Evolutionary conservation across 306 rosid genomes (phyloP), one percentile per base, ranked within the genome.

Genomic region (Mimosa bimucronata): DNA sequence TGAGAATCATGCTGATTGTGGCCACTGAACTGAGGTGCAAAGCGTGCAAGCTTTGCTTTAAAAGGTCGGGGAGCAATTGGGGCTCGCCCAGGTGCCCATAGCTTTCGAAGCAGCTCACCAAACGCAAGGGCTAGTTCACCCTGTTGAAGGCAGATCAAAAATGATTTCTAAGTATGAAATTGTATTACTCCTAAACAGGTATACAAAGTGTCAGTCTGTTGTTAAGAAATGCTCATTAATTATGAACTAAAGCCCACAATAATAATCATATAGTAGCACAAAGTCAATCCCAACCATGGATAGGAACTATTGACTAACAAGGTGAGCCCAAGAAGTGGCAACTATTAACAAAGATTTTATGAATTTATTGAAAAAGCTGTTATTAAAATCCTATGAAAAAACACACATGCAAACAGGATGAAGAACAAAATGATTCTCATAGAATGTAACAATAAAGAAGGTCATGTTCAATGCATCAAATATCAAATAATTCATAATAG

Each of bases 1-100:
- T 95, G 98, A 81, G 98, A 95, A 90, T 95, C 98, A 60, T 95
- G 98, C 82, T 95, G 98, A 87, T 92, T 95, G 87, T 95, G 92
- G 65, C 98, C 98, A 74, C 97, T 92, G 84, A 95, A 95, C 84
- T 95, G 98, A 69, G 98, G 98, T 57, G 98, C 98, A 92, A 95
- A 95, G 68, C 98, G 98, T 80, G 94, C 98, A 82, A 95, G 98
- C 84, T 91, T 95, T 41, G 92, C 67, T 86, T 92, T 95, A 78
- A 95, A 95, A 76, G 98, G 92, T 58, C 98, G 91, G 78, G 98
- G 98, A 80, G 98, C 95, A 71, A 95, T 87, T 19, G 98, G 97
- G 30, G 90, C 88, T 73, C 98, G 83, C 64, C 98, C 98, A 79
- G 98, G 98, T 73, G 98, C 98, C 98, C 98, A 95, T 68, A 95